Evolutionary conservation across 1,284 basidiomycete species (phyloP).

Genomic region (Ganoderma lucidum): DNA sequence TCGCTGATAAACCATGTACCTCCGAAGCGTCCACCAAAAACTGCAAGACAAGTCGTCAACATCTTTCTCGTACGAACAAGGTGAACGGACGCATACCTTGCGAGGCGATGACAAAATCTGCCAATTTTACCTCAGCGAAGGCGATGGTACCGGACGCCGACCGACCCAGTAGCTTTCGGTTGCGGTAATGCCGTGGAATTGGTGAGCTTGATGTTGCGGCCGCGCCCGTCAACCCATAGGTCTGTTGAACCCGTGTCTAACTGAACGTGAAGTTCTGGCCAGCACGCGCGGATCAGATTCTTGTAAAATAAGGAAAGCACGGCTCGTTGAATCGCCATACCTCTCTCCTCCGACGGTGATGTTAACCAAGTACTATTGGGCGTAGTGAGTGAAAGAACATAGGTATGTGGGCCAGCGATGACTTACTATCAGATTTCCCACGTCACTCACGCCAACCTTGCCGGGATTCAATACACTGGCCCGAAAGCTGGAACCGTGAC

Average conservation of each 20-base stretch:
- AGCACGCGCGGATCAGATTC: background rate
- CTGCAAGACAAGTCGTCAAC: constrained; percentile 31
- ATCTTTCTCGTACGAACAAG: background rate
- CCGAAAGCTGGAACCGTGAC: background rate
- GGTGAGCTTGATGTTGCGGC: constrained; percentile 23
- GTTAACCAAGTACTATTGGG: background rate
- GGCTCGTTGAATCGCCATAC: background rate
- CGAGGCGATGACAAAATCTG: constrained; percentile 36
- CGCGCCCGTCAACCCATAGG: constrained; percentile 31
- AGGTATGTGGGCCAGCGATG: background rate
- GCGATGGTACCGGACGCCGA: constrained; percentile 32
- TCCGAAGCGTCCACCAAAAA: constrained; percentile 24
- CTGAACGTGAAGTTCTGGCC: constrained; percentile 31
- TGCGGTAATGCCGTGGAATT: constrained; percentile 32
- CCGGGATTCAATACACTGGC: background rate
- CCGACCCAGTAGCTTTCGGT: constrained; percentile 31
- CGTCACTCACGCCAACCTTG: background rate
- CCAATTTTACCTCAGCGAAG: constrained; percentile 37
- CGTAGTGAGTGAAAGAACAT: background rate
- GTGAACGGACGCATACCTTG: constrained; percentile 33
- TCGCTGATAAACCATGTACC: background rate
- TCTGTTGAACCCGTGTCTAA: constrained; percentile 38
- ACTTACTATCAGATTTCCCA: background rate
- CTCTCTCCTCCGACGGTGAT: background rate
- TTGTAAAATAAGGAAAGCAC: background rate